Evolutionary conservation across 306 rosid genomes (phyloP).

Genomic region (Acacia crassicarpa): DNA sequence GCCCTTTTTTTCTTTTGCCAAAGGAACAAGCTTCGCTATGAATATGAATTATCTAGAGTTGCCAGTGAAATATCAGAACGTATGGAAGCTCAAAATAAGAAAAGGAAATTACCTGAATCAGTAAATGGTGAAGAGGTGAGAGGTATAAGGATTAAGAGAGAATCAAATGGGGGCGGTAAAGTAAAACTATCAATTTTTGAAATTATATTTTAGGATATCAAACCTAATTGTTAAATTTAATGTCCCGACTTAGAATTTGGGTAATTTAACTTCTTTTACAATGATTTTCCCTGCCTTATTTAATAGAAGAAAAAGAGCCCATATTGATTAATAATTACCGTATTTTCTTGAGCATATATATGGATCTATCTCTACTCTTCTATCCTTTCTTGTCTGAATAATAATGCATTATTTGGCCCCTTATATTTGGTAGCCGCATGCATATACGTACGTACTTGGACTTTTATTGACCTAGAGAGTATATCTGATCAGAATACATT

Average conservation of each 20-base stretch:
- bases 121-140: conserved; percentile 31
- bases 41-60: not conserved
- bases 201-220: too few relatives aligned
- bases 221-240: too few relatives aligned
- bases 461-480: conserved; percentile 23
- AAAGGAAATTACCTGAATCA: conserved; percentile 72
- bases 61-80: not conserved
- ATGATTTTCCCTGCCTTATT: not conserved
- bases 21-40: not conserved
- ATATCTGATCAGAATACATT: not conserved
- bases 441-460: conserved; percentile 7
- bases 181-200: too few relatives aligned
- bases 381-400: conserved; percentile 38
- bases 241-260: too few relatives aligned
- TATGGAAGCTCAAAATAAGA: not conserved
- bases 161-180: too few relatives aligned
- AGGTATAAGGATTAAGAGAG: too few relatives aligned
- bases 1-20: too few relatives aligned
- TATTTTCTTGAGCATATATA: conserved; percentile 42
- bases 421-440: conserved; percentile 28
- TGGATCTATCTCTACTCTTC: conserved; percentile 34
- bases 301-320: conserved; percentile 41
- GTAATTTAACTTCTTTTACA: too few relatives aligned
- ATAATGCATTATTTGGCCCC: conserved; percentile 13
- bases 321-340: conserved; percentile 37